These are phyloP conservation scores for Phycomyces nitens DNA, from an alignment of 192 early-diverging fungal genomes.

Conservation along the genomic window DNA sequence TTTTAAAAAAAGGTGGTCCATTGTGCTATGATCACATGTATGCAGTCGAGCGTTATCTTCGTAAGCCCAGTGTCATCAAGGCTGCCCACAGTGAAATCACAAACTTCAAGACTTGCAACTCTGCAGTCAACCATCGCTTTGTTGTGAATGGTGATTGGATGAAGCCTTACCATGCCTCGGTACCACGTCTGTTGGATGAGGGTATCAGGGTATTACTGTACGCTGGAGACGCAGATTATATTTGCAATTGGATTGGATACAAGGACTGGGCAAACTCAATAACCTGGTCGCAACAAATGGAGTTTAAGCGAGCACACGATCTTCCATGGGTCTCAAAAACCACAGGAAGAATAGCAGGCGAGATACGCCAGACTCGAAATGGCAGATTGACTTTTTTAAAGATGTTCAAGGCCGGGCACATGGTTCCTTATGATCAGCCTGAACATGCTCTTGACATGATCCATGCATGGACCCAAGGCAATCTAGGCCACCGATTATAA, in stretches of 20 bases:
- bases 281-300: too few species aligned
- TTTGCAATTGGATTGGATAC: slow-evolving; percentile 70
- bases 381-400: slow-evolving; percentile 79
- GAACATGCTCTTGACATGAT: slow-evolving; percentile 70
- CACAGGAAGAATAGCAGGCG: slow-evolving; percentile 57
- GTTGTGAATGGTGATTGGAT: too few species aligned
- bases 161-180: too few species aligned
- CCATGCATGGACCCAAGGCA: too few species aligned
- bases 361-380: slow-evolving; percentile 51
- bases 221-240: slow-evolving; percentile 79
- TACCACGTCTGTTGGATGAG: slow-evolving; percentile 42
- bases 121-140: too few species aligned
- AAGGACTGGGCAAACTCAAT: slow-evolving; percentile 64
- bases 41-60: too few species aligned
- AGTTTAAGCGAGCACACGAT: neutral
- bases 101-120: too few species aligned
- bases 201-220: slow-evolving; percentile 65
- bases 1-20: neutral
- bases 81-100: too few species aligned
- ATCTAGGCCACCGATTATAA: too few species aligned
- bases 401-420: slow-evolving; percentile 84
- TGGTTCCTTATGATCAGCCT: slow-evolving; percentile 92
- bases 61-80: too few species aligned
- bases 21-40: too few species aligned
- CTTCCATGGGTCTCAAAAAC: neutral